Evolutionary conservation across 2,329 filamentous ascomycete genomes (phyloP).

Genomic region (Dendryphion nanum): DNA sequence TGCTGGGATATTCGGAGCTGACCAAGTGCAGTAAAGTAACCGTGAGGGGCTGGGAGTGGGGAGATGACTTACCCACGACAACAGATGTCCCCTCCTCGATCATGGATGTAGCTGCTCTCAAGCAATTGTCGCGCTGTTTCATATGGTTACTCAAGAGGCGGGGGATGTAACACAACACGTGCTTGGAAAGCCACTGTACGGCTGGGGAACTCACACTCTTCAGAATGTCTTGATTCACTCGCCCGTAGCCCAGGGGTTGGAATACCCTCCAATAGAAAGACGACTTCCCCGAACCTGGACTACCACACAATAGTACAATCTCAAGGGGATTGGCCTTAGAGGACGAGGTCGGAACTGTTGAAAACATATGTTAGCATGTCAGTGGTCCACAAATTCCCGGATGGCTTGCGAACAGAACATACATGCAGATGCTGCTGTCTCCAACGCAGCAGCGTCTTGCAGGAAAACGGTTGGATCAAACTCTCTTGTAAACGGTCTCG

Average conservation of each 20-base stretch:
- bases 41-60: no score
- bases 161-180: constrained; percentile 25
- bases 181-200: constrained; percentile 5
- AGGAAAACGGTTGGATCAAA: constrained; percentile 64
- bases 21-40: constrained; percentile 13
- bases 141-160: constrained; percentile 30
- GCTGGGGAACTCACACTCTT: constrained; percentile 59
- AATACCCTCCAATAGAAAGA: constrained; percentile 82
- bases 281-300: constrained; percentile 87
- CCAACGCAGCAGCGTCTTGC: constrained; percentile 17
- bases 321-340: constrained; percentile 67
- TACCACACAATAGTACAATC: constrained; percentile 82
- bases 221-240: constrained; percentile 86
- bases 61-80: constrained; percentile 64
- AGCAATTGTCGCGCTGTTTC: constrained; percentile 58
- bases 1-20: no score
- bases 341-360: constrained; percentile 36
- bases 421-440: constrained; percentile 34
- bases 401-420: constrained; percentile 24
- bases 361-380: constrained; percentile 17
- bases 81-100: constrained; percentile 67
- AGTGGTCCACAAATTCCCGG: constrained; percentile 7
- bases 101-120: constrained; percentile 68
- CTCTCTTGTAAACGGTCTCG: constrained; percentile 63
- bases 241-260: constrained; percentile 73